Base-by-base conservation (phyloP, 2,329 filamentous ascomycete species). In the Apiospora arundinis region DNA sequence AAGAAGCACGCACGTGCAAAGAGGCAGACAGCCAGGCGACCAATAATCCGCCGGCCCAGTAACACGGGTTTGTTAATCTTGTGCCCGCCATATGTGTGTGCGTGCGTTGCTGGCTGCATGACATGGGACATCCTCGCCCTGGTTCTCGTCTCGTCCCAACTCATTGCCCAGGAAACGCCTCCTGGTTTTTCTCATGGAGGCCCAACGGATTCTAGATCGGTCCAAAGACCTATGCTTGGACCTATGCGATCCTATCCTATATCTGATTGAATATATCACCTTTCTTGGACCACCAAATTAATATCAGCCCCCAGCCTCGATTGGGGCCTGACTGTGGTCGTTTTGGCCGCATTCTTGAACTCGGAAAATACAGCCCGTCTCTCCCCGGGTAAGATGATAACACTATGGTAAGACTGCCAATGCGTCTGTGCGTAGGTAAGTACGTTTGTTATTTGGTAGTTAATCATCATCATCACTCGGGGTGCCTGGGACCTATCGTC, bases 91-190 rank as follows among this genome's bases (percentile, higher is more conserved):
- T 60, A 60, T 56, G 49, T 9, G 28, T 63, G 56, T n/a, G 45
- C 5, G 45, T 32, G 21, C 45, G 21, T 46, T 63, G 21, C 56
- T 63, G 28, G 21, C 56, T 63, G 56, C 32, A 63, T 16, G 28
- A 63, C 56, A 40, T 63, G 32, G 52, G n/a, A 40, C 32, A 63
- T 37, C 32, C 32, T 37, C 28, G 52, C 18, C 52, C 25, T 60
- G 28, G 12, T 21, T n/a, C 28, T 63, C 56, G 56, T 63, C 52
- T 37, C 52, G 56, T 63, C 56, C 56, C 56, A 63, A 63, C 56
- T 63, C 56, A 21, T 21, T 1, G 18, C 14, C 44, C 18, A 21
- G 2, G 40, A 9, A 42, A 49, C 52, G 28, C 52, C 52, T 37
- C 28, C 8, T 14, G 18, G 28, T 3, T 37, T 18, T n/a, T 12